Conservation (phyloP, 2,329 filamentous ascomycete species). For the Aschersonia sp. region DNA sequence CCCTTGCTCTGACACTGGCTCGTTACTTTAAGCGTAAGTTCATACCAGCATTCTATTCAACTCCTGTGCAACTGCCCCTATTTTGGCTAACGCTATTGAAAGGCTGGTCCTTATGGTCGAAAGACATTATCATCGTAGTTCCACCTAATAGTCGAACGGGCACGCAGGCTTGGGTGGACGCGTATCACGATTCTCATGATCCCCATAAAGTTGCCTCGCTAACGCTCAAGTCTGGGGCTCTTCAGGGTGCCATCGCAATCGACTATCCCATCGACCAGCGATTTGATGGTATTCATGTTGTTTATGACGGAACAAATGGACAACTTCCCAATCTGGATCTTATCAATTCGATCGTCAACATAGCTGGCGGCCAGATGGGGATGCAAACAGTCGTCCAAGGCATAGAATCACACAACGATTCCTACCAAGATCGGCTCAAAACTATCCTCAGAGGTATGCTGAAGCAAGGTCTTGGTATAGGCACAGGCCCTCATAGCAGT, state of each 20-base stretch:
- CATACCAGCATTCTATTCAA: background rate
- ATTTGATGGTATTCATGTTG: conserved; percentile 79
- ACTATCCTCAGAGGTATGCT: conserved; percentile 91
- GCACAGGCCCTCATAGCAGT: conserved; percentile 80
- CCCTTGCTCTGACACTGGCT: conserved; percentile 71
- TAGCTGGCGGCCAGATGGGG: conserved; percentile 85
- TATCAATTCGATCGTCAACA: conserved; percentile 82
- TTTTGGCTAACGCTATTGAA: conserved; percentile 6
- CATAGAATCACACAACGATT: conserved; percentile 71
- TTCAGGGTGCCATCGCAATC: conserved; percentile 86
- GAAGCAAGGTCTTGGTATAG: conserved; percentile 77
- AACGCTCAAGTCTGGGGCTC: conserved; percentile 78
- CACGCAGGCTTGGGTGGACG: conserved; percentile 93
- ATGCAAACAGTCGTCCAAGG: conserved; percentile 73
- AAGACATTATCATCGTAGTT: conserved; percentile 89
- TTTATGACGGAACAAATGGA: conserved; percentile 92
- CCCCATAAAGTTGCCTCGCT: conserved; percentile 56
- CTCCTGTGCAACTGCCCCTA: background rate
- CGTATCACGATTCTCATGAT: conserved; percentile 84
- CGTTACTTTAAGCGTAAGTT: conserved; percentile 77
- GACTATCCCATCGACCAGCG: conserved; percentile 78
- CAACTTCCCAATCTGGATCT: conserved; percentile 92
- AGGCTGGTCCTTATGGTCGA: conserved; percentile 96
- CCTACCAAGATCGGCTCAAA: conserved; percentile 65
- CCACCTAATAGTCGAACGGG: conserved; percentile 81